A percentile compares a stretch with the other conserved stretches of the same genome.
These are phyloP conservation scores for Dalbergia oliveri DNA, from an alignment of 306 rosid genomes.

Conservation along the genomic window DNA sequence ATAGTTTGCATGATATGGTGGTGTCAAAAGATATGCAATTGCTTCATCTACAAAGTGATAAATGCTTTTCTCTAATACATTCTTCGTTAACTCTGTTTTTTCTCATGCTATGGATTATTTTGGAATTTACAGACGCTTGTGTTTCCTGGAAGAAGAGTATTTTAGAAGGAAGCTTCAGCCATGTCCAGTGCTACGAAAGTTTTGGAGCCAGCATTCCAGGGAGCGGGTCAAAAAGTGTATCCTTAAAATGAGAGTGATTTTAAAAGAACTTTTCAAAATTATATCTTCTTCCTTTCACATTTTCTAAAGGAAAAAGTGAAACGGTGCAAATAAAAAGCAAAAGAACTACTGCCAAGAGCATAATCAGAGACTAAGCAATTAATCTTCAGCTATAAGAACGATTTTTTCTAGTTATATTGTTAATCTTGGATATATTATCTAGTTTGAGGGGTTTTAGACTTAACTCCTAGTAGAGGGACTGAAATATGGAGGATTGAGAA, in stretches of 20 bases:
- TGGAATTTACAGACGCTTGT: slow-evolving; percentile 48
- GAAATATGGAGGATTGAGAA: slow-evolving; percentile 99
- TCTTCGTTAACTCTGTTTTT: slow-evolving; percentile 46
- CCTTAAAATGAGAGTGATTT: slow-evolving; percentile 58
- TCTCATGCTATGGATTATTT: slow-evolving; percentile 54
- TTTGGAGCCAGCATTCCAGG: slow-evolving; percentile 98
- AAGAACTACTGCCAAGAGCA: neutral
- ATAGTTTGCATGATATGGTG: slow-evolving; percentile 30
- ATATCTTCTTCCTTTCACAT: neutral
- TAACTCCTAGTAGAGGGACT: slow-evolving; percentile 84
- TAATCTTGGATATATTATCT: slow-evolving; percentile 33
- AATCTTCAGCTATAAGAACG: slow-evolving; percentile 40
- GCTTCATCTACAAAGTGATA: slow-evolving; percentile 26
- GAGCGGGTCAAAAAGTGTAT: slow-evolving; percentile 97
- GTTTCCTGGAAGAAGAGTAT: slow-evolving; percentile 48
- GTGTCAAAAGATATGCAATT: slow-evolving; percentile 29
- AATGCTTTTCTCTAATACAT: slow-evolving; percentile 37
- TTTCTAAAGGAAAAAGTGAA: slow-evolving; percentile 2
- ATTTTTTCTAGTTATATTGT: slow-evolving; percentile 36
- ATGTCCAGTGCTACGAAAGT: slow-evolving; percentile 91
- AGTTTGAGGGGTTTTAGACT: slow-evolving; percentile 59
- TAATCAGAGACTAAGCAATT: slow-evolving; percentile 17
- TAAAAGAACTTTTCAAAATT: slow-evolving; percentile 35
- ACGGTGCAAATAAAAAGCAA: neutral
- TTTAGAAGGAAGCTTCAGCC: slow-evolving; percentile 56